phyloP scores from a whole-genome alignment of 2,329 filamentous ascomycete genomes.

The Fusarium odoratissimum region DNA sequence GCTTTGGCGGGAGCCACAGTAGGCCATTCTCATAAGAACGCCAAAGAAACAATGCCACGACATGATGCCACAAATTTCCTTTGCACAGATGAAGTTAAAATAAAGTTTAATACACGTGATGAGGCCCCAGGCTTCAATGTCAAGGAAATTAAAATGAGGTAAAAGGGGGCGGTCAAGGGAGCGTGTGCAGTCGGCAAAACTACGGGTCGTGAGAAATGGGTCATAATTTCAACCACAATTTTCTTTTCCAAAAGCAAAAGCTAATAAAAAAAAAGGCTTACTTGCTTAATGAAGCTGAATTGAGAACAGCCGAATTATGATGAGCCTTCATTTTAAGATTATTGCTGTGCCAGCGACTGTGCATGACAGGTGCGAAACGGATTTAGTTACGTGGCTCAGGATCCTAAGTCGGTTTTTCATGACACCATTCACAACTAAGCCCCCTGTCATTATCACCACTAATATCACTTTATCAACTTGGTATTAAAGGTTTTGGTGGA shows the following conservation, averaged over 20 bases:
- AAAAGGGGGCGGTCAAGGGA: background rate
- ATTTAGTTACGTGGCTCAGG: too few species aligned
- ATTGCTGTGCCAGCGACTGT: background rate
- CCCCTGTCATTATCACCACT: background rate
- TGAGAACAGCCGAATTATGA: too few species aligned
- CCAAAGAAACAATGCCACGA: background rate
- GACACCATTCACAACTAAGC: background rate
- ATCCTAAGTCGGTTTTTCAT: too few species aligned
- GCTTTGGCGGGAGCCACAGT: too few species aligned
- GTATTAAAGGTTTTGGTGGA: rapidly evolving
- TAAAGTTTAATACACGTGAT: background rate
- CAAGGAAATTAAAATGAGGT: background rate
- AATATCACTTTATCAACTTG: background rate
- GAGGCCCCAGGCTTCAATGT: background rate
- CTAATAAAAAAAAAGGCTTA: too few species aligned
- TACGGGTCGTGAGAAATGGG: background rate
- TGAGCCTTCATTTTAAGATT: too few species aligned
- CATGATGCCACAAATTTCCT: too few species aligned
- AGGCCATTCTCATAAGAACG: background rate
- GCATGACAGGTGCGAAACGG: background rate
- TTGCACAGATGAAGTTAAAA: background rate
- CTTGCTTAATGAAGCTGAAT: too few species aligned
- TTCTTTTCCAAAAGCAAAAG: too few species aligned
- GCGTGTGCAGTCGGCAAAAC: background rate
- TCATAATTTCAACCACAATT: background rate